Evolutionary conservation across 2,329 filamentous ascomycete species (phyloP), one percentile per base, ranked within the genome.

Genomic region (Colletotrichum zoysiae): DNA sequence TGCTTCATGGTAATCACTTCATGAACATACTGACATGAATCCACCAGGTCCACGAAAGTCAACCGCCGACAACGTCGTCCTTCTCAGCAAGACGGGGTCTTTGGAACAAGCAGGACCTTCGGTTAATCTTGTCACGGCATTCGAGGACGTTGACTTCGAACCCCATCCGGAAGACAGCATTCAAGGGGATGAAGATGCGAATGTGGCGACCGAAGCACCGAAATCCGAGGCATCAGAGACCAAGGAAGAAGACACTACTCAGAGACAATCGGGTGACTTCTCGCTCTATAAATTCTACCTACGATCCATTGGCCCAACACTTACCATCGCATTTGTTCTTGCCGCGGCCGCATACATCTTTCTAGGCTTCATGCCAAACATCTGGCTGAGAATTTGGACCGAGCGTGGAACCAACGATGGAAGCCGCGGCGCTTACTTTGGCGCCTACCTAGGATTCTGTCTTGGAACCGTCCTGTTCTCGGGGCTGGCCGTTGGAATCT

Each of bases 241-340:
- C 23, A 44, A 50, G 14, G 60, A 53, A 0, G 23, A 53, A 30
- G 42, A n/a, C 6, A 8, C 26, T 33, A 8, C 60, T 20, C 51
- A 40, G 44, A 42, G 76, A 64, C 59, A 65, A 35, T 33, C 60
- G 23, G 67, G 67, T 12, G 67, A 69, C 60, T 58, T 69, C 18
- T 65, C 67, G 6, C 61, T 69, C 16, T 69, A 69, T 46, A 65
- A 38, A 18, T 64, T 65, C 16, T 64, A 69, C 38, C 61, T 69
- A 5, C 16, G 12, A 18, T 69, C 61, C 18, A 65, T 69, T 4
- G 59, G 67, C 51, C 59, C 59, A 1, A 23, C 11, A 16, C 60
- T 69, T 11, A 23, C 42, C 40, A 73, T 64, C 62, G 30, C 71
- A 5, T 76, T 75, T 26, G 58, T 73, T 38, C 51, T 74, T 33